These are phyloP conservation scores for Paraphaeosphaeria sporulosa DNA, from an alignment of 2,329 filamentous ascomycete species.

Conservation along the genomic window DNA sequence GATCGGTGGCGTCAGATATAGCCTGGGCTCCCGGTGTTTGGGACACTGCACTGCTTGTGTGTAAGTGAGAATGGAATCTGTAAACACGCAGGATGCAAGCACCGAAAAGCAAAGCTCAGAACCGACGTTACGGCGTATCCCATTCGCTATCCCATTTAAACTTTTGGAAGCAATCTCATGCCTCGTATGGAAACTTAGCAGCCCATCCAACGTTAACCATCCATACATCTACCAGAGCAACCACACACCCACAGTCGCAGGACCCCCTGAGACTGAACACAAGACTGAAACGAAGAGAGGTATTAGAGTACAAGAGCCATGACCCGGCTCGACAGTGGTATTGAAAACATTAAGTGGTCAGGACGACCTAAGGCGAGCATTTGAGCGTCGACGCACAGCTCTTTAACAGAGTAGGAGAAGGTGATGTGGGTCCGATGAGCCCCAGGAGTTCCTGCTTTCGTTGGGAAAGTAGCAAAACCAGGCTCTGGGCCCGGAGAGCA, in stretches of 20 bases:
- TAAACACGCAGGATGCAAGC: neutral
- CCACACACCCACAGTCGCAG: neutral
- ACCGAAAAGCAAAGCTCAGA: neutral
- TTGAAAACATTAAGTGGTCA: slow-evolving; percentile 48
- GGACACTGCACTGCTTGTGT: too few species aligned
- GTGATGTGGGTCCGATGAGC: neutral
- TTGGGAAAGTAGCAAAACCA: slow-evolving; percentile 10
- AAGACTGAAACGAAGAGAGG: slow-evolving; percentile 19
- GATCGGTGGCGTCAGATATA: too few species aligned
- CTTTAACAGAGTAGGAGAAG: slow-evolving; percentile 5
- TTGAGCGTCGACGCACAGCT: slow-evolving; percentile 34
- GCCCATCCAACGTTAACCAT: neutral
- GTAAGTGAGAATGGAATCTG: neutral
- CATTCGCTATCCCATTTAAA: slow-evolving; percentile 17
- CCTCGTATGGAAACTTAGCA: neutral
- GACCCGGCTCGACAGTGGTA: slow-evolving; percentile 28
- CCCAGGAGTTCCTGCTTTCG: neutral
- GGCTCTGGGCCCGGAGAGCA: slow-evolving; percentile 14
- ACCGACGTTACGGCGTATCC: slow-evolving; percentile 15
- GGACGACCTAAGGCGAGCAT: slow-evolving; percentile 33
- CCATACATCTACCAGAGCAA: neutral
- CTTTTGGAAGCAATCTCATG: slow-evolving; percentile 4
- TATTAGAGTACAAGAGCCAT: slow-evolving; percentile 36
- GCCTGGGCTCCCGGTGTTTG: too few species aligned
- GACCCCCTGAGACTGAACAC: neutral